A percentile compares a stretch with the other conserved stretches of the same genome.
phyloP scores from a whole-genome alignment of 441 rosid species.

The Bocquillonia castaneifolia region DNA sequence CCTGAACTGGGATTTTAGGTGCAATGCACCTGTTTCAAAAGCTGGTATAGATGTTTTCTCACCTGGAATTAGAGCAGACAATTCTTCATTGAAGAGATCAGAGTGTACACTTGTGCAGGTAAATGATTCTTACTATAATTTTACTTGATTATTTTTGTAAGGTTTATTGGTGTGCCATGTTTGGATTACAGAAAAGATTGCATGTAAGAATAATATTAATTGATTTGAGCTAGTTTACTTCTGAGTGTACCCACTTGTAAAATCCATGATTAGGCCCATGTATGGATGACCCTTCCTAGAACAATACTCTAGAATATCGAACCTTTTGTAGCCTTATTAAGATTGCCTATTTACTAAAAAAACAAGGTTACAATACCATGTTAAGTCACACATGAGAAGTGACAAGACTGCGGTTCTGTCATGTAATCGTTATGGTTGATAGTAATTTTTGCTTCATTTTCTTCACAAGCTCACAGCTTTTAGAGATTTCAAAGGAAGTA shows the following conservation, averaged over 20 bases:
- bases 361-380: not conserved
- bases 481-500: not conserved
- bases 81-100: conserved; percentile 48
- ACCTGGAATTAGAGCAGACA: conserved; percentile 52
- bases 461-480: not conserved
- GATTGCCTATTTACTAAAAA: no score
- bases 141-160: conserved; percentile 7
- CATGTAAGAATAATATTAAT: not conserved
- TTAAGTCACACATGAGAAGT: not conserved
- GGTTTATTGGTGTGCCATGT: conserved; percentile 5
- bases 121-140: conserved; percentile 19
- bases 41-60: conserved; percentile 49
- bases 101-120: conserved; percentile 88
- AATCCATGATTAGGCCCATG: not conserved
- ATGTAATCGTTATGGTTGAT: not conserved
- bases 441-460: not conserved
- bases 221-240: not conserved
- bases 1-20: conserved; percentile 86
- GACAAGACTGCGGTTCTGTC: not conserved
- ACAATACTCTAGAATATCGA: not conserved
- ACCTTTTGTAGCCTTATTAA: not conserved
- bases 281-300: not conserved
- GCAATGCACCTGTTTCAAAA: conserved; percentile 39
- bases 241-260: not conserved
- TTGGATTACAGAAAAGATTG: not conserved